These are phyloP conservation scores for Croton setiger DNA, from an alignment of 441 rosid genomes.

Conservation along the genomic window DNA sequence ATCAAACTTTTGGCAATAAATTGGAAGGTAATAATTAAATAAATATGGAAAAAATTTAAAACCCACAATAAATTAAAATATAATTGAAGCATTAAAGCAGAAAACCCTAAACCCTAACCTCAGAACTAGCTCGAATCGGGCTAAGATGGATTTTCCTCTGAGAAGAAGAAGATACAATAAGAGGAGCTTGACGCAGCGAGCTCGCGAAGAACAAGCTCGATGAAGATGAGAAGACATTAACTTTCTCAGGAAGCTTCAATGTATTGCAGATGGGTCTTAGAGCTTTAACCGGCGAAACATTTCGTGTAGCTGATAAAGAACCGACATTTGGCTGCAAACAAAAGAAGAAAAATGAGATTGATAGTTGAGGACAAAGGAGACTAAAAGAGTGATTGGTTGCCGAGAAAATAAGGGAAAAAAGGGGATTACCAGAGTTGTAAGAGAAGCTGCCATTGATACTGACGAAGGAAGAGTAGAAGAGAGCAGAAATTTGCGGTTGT, in stretches of 20 bases:
- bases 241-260: constrained; percentile 25
- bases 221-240: constrained; percentile 32
- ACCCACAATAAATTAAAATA: background rate
- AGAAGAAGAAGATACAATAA: constrained; percentile 26
- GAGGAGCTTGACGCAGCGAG: constrained; percentile 34
- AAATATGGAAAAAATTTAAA: background rate
- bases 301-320: constrained; percentile 39
- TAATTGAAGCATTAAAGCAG: background rate
- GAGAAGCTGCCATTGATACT: constrained; percentile 52
- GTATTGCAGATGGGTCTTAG: constrained; percentile 25
- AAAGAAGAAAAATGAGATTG: background rate
- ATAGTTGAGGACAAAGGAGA: background rate
- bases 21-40: background rate
- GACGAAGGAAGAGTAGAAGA: background rate
- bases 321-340: constrained; percentile 48
- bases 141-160: constrained; percentile 29
- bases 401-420: background rate
- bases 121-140: constrained; percentile 64
- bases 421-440: constrained; percentile 44
- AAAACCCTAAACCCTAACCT: constrained; percentile 42
- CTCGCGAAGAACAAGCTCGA: constrained; percentile 39
- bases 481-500: no score
- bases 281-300: constrained; percentile 29
- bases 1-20: background rate
- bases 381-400: background rate